These are phyloP conservation scores for Avena eriantha DNA, from an alignment of 176 grass and related monocot species.

Conservation along the genomic window DNA sequence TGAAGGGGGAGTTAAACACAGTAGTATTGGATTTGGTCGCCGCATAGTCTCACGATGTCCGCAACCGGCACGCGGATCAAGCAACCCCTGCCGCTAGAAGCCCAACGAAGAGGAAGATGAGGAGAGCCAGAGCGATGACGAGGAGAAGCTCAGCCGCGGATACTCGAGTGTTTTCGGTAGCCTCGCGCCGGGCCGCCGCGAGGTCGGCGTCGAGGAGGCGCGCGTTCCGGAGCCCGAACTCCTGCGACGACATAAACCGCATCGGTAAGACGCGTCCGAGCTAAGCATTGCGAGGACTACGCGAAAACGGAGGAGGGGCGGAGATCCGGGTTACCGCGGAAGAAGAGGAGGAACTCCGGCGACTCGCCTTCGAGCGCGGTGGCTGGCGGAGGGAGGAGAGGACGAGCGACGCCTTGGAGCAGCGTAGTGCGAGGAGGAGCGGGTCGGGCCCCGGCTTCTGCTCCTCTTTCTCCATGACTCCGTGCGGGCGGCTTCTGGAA, in stretches of 20 bases:
- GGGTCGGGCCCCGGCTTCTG: constrained; percentile 35
- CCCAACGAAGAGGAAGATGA: constrained; percentile 48
- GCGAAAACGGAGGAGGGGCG: background rate
- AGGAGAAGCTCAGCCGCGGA: constrained; percentile 39
- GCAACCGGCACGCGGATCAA: background rate
- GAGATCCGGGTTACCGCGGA: background rate
- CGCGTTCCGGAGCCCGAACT: background rate
- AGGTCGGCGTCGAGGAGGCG: constrained; percentile 33
- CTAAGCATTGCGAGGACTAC: background rate
- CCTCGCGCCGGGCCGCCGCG: constrained; percentile 43
- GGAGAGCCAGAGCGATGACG: constrained; percentile 36
- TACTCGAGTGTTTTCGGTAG: background rate
- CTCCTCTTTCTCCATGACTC: constrained; percentile 46
- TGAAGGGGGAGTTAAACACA: background rate
- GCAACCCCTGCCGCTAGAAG: constrained; percentile 15
- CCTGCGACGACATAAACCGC: constrained; percentile 25
- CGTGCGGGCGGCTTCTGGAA: constrained; percentile 12
- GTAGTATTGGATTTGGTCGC: background rate
- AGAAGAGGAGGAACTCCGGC: background rate
- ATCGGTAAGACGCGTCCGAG: background rate
- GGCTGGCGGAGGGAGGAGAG: constrained; percentile 52
- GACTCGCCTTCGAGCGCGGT: background rate
- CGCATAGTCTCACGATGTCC: background rate
- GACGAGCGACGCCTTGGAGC: constrained; percentile 45
- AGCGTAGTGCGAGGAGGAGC: constrained; percentile 40